Conservation (phyloP, 2,329 filamentous ascomycete genomes). For the Rhinocladiella similis region DNA sequence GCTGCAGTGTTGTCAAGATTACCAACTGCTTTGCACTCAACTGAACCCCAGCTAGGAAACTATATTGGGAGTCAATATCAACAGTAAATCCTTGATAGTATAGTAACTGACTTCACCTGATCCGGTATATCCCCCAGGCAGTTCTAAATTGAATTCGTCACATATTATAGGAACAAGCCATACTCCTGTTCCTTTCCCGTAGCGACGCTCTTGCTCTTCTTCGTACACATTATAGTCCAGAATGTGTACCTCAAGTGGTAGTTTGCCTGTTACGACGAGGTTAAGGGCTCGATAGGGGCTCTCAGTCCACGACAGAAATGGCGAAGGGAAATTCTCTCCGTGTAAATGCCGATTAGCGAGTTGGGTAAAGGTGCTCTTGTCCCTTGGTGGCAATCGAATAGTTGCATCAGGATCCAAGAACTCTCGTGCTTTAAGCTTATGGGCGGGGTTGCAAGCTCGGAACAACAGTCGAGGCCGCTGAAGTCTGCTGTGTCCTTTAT, state of each 20-base stretch:
- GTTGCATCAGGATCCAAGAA: neutral
- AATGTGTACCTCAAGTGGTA: conserved; percentile 4
- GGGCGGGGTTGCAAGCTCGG: conserved; percentile 10
- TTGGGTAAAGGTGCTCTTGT: neutral
- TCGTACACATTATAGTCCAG: conserved; percentile 19
- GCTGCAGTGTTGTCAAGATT: conserved; percentile 3
- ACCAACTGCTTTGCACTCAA: conserved; percentile 6
- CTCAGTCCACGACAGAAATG: conserved; percentile 15
- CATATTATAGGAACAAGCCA: conserved; percentile 18
- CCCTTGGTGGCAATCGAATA: conserved; percentile 2
- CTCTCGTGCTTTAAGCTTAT: conserved; percentile 11
- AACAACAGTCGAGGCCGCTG: conserved; percentile 10
- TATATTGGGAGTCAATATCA: conserved; percentile 4
- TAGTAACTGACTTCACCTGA: conserved; percentile 13
- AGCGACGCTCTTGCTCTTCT: conserved; percentile 4
- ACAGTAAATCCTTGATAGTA: no score
- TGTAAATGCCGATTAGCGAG: no score
- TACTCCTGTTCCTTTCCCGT: neutral
- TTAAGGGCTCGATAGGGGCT: conserved; percentile 5
- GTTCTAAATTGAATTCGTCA: neutral
- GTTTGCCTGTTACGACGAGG: neutral
- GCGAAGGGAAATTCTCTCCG: conserved; percentile 13
- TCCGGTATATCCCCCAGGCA: conserved; percentile 14
- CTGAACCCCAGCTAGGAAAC: conserved; percentile 17
- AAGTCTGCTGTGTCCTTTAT: neutral